phyloP scores from a whole-genome alignment of 495 filamentous ascomycete species.

The Penicillium malachiteum region DNA sequence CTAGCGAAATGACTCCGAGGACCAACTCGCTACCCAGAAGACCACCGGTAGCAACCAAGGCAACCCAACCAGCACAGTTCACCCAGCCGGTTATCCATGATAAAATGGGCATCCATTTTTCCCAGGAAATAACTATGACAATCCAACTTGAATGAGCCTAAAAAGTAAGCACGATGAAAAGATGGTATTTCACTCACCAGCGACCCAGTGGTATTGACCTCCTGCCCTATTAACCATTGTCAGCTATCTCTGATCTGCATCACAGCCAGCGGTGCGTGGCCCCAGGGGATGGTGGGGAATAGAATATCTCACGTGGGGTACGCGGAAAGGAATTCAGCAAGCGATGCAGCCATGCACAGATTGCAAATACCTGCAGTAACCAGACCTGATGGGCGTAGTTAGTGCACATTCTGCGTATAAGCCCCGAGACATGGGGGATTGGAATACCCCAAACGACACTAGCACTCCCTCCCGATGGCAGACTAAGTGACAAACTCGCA shows the following conservation, averaged over 20 bases:
- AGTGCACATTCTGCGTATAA: background rate
- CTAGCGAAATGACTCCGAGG: conserved; percentile 56
- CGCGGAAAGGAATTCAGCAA: conserved; percentile 72
- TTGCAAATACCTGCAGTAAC: conserved; percentile 71
- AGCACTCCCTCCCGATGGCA: conserved; percentile 46
- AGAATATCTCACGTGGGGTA: conserved; percentile 59
- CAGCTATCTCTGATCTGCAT: background rate
- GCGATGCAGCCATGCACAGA: conserved; percentile 65
- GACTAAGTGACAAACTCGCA: conserved; percentile 47
- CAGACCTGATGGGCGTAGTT: conserved; percentile 42
- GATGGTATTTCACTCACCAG: conserved; percentile 27
- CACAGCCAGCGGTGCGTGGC: background rate
- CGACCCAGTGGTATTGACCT: conserved; percentile 77
- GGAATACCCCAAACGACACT: conserved; percentile 55
- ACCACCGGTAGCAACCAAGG: conserved; percentile 49
- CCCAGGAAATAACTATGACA: conserved; percentile 35
- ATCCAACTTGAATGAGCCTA: background rate
- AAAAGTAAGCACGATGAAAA: background rate
- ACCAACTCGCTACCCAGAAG: conserved; percentile 58
- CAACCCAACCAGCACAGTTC: conserved; percentile 72
- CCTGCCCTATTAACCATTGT: conserved; percentile 37
- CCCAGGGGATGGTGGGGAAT: background rate
- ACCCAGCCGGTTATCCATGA: conserved; percentile 77
- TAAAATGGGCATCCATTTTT: conserved; percentile 58
- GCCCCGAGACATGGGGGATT: conserved; percentile 1